Evolutionary conservation across 805 yeast genomes (phyloP).

Genomic region (Candida caryicola): DNA sequence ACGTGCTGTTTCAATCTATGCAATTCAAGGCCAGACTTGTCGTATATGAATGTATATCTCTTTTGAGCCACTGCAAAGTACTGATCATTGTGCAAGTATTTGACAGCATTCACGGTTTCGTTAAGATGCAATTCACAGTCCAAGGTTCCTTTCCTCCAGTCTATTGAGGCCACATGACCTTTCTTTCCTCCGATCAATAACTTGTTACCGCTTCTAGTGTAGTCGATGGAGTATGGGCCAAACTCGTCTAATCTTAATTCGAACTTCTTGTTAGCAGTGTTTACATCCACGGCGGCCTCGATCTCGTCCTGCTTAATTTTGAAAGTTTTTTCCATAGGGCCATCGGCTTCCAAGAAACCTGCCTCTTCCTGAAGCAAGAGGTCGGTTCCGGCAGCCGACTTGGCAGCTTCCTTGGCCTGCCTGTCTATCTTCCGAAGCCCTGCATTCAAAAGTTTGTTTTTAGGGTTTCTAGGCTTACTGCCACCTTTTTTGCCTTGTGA

Average conservation of each 20-base stretch:
- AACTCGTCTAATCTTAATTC: constrained; percentile 69
- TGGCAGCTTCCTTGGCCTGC: constrained; percentile 74
- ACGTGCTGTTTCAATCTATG: constrained; percentile 89
- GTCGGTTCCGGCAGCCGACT: constrained; percentile 83
- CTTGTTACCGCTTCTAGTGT: constrained; percentile 83
- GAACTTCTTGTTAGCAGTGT: constrained; percentile 73
- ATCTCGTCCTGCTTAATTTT: constrained; percentile 83
- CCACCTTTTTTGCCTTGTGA: constrained; percentile 6
- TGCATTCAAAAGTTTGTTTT: constrained; percentile 61
- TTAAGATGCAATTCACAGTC: constrained; percentile 79
- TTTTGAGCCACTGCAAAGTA: constrained; percentile 96
- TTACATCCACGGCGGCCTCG: constrained; percentile 66
- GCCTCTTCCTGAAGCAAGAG: constrained; percentile 77
- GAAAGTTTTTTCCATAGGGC: constrained; percentile 84
- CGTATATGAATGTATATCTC: constrained; percentile 89
- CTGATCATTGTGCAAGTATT: constrained; percentile 88
- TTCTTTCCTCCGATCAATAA: constrained; percentile 81
- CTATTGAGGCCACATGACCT: constrained; percentile 95
- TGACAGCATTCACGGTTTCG: constrained; percentile 89
- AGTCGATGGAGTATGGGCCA: constrained; percentile 85
- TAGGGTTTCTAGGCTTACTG: constrained; percentile 41
- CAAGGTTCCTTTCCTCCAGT: constrained; percentile 86
- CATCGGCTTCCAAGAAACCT: constrained; percentile 90
- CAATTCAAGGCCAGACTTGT: constrained; percentile 84
- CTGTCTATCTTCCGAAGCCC: constrained; percentile 66